Percentiles rank a stretch among this genome's conserved stretches.
Evolutionary conservation across 331 rosid genomes (phyloP).

Genomic region (Rhamnella rubrinervis): DNA sequence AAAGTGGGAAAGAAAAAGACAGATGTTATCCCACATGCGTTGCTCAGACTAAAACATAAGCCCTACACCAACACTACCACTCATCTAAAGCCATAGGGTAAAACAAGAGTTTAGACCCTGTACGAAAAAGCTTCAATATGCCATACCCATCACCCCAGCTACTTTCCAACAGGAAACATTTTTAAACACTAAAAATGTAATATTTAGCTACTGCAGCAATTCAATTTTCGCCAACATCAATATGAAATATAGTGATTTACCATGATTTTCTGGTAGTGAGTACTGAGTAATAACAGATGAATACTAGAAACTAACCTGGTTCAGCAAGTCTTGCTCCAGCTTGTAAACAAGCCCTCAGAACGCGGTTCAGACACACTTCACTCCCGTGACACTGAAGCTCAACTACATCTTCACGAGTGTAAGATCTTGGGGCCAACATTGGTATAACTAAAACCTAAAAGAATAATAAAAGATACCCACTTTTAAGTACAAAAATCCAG

Average conservation of each 20-base stretch:
- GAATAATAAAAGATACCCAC: not conserved
- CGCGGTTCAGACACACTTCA: conserved; percentile 89
- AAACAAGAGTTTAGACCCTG: not conserved
- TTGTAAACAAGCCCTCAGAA: conserved; percentile 82
- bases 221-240: not conserved
- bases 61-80: not conserved
- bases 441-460: conserved; percentile 70
- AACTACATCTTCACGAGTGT: conserved; percentile 90
- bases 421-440: conserved; percentile 94
- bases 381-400: conserved; percentile 97
- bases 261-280: not conserved
- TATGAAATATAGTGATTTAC: not conserved
- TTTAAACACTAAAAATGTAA: not conserved
- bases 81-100: not conserved
- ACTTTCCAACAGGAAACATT: not conserved
- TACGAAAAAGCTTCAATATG: not conserved
- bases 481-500: not conserved
- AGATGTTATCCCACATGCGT: not conserved
- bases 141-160: not conserved
- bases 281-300: not conserved
- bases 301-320: conserved; percentile 53
- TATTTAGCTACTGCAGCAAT: not conserved
- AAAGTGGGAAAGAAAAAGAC: conserved; percentile 15
- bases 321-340: conserved; percentile 93
- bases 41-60: not conserved